Base-by-base conservation (phyloP, 2,329 filamentous ascomycete genomes). In the Blastomyces percursus region DNA sequence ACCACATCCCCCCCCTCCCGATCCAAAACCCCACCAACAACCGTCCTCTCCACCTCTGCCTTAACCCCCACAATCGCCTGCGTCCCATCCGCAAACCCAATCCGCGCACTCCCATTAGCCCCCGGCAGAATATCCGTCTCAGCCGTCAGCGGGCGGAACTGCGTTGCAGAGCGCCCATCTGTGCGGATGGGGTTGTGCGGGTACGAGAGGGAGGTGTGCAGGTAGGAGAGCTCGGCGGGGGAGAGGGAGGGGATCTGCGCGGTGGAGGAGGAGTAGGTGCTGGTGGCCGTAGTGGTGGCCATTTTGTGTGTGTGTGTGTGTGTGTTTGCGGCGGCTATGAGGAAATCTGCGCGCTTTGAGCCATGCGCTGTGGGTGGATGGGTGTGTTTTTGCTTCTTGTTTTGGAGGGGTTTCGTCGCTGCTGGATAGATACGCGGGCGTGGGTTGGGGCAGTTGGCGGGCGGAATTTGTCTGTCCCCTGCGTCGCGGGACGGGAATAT, bases 21-120 rank as follows among this genome's bases (percentile, higher is more conserved):
- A 61, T 70, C 70, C 24, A 73, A 77, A 61, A 72, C 72, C 55
- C 38, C 35, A 8, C 21, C 55, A 42, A 35, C 38, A 59, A 69
- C 68, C 40, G 87, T 91, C 78, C 84, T 87, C 75, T 96, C 91
- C 3, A 97, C 90, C 77, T 97, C 93, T 0, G 90, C 91, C 78
- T 97, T 99, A 65, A 96, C 87, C 55, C 94, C 94, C 6, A 96
- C 94, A 65, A 99, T 88, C 7, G 94, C 94, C 76, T 99, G 94
- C 1, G 91, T 96, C 59, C 94, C 94, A 74, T 99, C 94, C 3
- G 91, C 86, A 73, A 97, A 95, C 68, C 93, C 96, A 56, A 99
- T 88, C 42, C 95, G 86, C 64, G 94, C 93, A 75, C 90, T 95
- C 65, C 94, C 94, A 72, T 97, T 96, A 19, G 93, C 88, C 56